These are phyloP conservation scores for Citrus reticulata DNA, from an alignment of 345 rosid genomes.

Conservation along the genomic window DNA sequence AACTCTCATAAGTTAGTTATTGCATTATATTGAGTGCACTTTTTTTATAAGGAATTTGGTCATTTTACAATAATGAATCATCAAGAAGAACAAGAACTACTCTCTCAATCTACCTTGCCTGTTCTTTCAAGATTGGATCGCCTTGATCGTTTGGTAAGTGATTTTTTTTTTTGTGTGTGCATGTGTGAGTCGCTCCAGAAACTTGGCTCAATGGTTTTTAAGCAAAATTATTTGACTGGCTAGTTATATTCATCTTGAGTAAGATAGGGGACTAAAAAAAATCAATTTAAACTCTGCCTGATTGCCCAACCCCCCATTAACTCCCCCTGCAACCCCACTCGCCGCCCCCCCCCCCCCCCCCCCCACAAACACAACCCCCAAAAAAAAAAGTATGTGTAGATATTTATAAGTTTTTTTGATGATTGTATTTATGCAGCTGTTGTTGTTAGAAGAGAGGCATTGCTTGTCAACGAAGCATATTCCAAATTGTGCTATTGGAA, in stretches of 20 bases:
- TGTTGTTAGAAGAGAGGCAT: slow-evolving; percentile 31
- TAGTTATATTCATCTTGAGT: too few relatives aligned
- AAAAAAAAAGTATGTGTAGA: too few relatives aligned
- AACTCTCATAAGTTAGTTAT: not conserved
- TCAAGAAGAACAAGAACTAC: slow-evolving; percentile 1
- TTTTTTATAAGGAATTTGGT: not conserved
- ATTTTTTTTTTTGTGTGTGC: too few relatives aligned
- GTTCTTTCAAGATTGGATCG: slow-evolving; percentile 36
- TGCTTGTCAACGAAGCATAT: slow-evolving; percentile 11
- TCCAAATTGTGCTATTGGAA: not conserved
- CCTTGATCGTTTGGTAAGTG: slow-evolving; percentile 34
- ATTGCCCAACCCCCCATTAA: too few relatives aligned
- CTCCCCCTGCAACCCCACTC: too few relatives aligned
- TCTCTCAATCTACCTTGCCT: slow-evolving; percentile 15
- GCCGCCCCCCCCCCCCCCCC: too few relatives aligned
- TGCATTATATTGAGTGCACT: not conserved
- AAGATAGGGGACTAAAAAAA: too few relatives aligned
- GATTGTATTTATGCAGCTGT: slow-evolving; percentile 11
- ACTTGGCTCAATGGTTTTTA: too few relatives aligned
- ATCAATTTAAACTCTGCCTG: too few relatives aligned
- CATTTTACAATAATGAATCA: slow-evolving; percentile 10
- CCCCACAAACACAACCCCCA: too few relatives aligned
- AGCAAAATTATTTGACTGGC: too few relatives aligned
- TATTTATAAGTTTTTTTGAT: not conserved
- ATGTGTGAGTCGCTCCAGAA: too few relatives aligned